Base-by-base conservation (phyloP, 1,284 basidiomycete genomes). In the Pterulicium gracile region DNA sequence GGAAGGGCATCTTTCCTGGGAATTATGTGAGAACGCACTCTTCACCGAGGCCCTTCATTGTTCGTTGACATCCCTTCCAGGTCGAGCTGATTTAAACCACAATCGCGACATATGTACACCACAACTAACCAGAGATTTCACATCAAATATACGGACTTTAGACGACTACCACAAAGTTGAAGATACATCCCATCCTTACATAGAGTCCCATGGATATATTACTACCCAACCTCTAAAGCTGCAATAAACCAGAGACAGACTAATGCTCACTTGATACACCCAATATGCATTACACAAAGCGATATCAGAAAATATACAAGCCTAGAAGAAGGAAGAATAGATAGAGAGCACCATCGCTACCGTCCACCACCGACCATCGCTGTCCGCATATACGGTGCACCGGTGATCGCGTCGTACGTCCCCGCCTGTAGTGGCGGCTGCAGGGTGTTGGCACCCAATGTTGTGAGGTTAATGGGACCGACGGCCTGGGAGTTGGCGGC, bases 11-110 rank as follows among this genome's bases (percentile, higher is more conserved):
- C 55, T 88, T 88, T 64, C 86, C 85, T 27, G 86, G 81, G 61
- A 88, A 86, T 64, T 88, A 88, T 69, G 86, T 88, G 62, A 62
- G 82, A n/a, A n/a, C n/a, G n/a, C n/a, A n/a, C n/a, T n/a, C n/a
- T n/a, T n/a, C n/a, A n/a, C n/a, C n/a, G n/a, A n/a, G n/a, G n/a
- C n/a, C n/a, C n/a, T n/a, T n/a, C n/a, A n/a, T n/a, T n/a, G n/a
- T n/a, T n/a, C n/a, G n/a, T n/a, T n/a, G n/a, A n/a, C n/a, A n/a
- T n/a, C n/a, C n/a, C n/a, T n/a, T n/a, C n/a, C n/a, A n/a, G n/a
- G n/a, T n/a, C n/a, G n/a, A n/a, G n/a, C n/a, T n/a, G n/a, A n/a
- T n/a, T n/a, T n/a, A n/a, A n/a, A n/a, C n/a, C n/a, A n/a, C n/a
- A n/a, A n/a, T n/a, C n/a, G n/a, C n/a, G n/a, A n/a, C n/a, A n/a